A percentile compares a stretch with the other conserved stretches of the same genome.
phyloP scores from a whole-genome alignment of 768 basidiomycete species.

The Mrakia blollopis region DNA sequence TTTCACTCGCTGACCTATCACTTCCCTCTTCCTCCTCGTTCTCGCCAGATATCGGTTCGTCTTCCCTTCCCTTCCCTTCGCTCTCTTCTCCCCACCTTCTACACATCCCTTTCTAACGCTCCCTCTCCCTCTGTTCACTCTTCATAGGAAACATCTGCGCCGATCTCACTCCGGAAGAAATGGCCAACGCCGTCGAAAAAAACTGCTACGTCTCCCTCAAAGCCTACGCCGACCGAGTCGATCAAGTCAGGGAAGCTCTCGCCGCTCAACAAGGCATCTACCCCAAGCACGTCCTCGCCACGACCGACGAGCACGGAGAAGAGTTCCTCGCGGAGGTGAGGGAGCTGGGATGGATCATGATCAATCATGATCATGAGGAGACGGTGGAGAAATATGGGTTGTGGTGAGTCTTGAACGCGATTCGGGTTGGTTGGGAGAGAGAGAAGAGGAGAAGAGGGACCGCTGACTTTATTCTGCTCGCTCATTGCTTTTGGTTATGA shows the following conservation, averaged over 20 bases:
- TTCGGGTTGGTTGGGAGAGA: not conserved
- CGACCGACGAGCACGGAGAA: conserved; percentile 35
- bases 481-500: too few relatives aligned
- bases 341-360: conserved; percentile 30
- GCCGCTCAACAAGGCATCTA: conserved; percentile 17
- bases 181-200: conserved; percentile 27
- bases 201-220: conserved; percentile 33
- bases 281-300: conserved; percentile 27
- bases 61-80: not conserved
- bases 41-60: conserved; percentile 17
- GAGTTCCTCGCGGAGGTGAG: conserved; percentile 30
- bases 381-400: conserved; percentile 33
- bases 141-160: conserved; percentile 28
- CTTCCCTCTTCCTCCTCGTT: too few relatives aligned
- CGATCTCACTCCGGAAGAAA: conserved; percentile 28
- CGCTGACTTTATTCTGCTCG: not conserved
- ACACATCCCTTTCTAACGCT: too few relatives aligned
- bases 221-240: conserved; percentile 29
- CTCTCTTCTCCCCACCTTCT: not conserved
- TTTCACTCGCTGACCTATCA: not conserved
- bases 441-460: too few relatives aligned
- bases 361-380: conserved; percentile 33
- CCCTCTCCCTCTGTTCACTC: not conserved
- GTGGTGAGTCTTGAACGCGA: conserved; percentile 27
- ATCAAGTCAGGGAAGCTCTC: conserved; percentile 24